Evolutionary conservation across 148 eudicot genomes (phyloP).

Genomic region (Tetragonia tetragonoides): DNA sequence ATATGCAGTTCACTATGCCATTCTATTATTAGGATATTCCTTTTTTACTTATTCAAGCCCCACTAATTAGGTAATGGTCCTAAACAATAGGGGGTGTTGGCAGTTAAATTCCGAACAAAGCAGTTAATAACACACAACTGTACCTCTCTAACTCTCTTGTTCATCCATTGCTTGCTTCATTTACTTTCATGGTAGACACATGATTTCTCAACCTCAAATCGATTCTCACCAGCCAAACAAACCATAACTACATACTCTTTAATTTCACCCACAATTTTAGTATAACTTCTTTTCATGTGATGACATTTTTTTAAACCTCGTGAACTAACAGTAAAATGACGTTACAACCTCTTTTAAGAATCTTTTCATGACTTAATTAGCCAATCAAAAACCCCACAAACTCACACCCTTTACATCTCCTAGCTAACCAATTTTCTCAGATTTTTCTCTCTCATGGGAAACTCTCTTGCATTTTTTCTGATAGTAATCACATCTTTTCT

Average conservation of each 20-base stretch:
- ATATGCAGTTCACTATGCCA: too few relatives aligned
- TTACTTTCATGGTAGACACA: slow-evolving; percentile 5
- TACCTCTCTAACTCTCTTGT: slow-evolving; percentile 11
- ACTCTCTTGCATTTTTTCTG: neutral
- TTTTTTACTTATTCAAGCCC: too few relatives aligned
- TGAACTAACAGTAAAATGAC: neutral
- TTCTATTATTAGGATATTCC: too few relatives aligned
- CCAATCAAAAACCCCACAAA: neutral
- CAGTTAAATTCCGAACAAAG: neutral
- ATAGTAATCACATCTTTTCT: neutral
- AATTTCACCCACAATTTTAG: neutral
- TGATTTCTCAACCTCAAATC: neutral
- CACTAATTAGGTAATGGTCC: too few relatives aligned
- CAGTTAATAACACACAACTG: slow-evolving; percentile 17
- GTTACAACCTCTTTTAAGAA: neutral
- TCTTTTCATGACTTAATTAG: neutral
- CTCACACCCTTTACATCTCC: slow-evolving; percentile 9
- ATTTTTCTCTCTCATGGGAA: slow-evolving; percentile 3
- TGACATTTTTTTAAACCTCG: neutral
- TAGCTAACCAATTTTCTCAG: slow-evolving; percentile 13
- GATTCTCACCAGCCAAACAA: neutral
- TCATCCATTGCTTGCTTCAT: slow-evolving; percentile 24
- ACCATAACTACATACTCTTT: neutral
- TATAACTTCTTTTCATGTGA: neutral
- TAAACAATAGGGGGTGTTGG: too few relatives aligned